Conservation (phyloP, 805 yeast genomes). For the Yueomyces sp. region DNA sequence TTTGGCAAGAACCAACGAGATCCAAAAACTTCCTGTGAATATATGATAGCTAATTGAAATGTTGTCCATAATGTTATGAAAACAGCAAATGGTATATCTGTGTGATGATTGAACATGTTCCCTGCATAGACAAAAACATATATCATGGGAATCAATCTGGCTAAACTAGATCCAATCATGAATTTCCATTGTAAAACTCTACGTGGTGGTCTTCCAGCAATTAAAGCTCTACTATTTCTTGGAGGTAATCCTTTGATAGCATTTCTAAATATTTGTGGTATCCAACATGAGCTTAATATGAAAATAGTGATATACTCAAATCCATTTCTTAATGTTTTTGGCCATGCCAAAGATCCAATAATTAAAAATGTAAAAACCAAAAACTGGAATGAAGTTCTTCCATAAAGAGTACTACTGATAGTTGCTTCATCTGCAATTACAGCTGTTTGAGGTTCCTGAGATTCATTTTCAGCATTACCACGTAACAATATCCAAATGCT, state of each 20-base stretch:
- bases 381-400: slow-evolving; percentile 40
- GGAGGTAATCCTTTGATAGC: slow-evolving; percentile 18
- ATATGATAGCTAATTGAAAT: slow-evolving; percentile 44
- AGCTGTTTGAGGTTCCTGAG: slow-evolving; percentile 12
- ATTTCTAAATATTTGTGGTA: slow-evolving; percentile 79
- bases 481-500: slow-evolving; percentile 52
- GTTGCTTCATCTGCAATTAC: slow-evolving; percentile 38
- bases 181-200: slow-evolving; percentile 63
- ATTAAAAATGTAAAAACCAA: slow-evolving; percentile 44
- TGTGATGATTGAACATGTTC: slow-evolving; percentile 63
- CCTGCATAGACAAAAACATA: slow-evolving; percentile 41
- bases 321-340: slow-evolving; percentile 35
- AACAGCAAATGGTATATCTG: slow-evolving; percentile 37
- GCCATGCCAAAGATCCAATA: slow-evolving; percentile 50
- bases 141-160: slow-evolving; percentile 50
- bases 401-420: slow-evolving; percentile 43
- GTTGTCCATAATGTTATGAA: slow-evolving; percentile 40
- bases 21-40: slow-evolving; percentile 55
- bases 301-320: slow-evolving; percentile 46
- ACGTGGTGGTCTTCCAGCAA: slow-evolving; percentile 11
- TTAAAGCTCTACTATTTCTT: slow-evolving; percentile 8
- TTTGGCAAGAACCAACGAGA: slow-evolving; percentile 77
- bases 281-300: slow-evolving; percentile 60
- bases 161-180: slow-evolving; percentile 49
- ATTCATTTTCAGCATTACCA: slow-evolving; percentile 26